A percentile compares a stretch with the other conserved stretches of the same genome.
Conservation (phyloP, 2,329 filamentous ascomycete genomes). For the Aspergillus persii region DNA sequence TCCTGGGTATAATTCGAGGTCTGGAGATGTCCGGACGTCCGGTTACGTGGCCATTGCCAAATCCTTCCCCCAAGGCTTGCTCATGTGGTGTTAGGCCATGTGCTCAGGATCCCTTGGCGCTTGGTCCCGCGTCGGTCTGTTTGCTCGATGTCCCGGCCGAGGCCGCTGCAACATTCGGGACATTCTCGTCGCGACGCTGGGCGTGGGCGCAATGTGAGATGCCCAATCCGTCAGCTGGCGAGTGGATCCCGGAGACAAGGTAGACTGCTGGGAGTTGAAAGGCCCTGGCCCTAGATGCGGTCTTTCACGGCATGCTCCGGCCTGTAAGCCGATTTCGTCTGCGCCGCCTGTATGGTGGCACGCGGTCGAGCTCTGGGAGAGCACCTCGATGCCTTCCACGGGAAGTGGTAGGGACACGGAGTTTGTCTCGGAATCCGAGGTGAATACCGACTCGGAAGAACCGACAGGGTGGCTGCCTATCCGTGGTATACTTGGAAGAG, state of each 20-base stretch:
- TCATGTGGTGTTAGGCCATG: not conserved
- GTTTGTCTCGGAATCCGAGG: conserved; percentile 51
- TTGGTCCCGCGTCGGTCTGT: not conserved
- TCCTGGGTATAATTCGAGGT: not conserved
- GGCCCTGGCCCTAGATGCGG: not conserved
- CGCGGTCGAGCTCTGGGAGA: conserved; percentile 2
- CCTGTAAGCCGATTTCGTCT: not conserved
- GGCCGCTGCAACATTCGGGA: not conserved
- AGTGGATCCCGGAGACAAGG: not conserved
- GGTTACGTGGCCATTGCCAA: not conserved
- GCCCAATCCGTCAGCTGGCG: not conserved
- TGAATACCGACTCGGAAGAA: conserved; percentile 68
- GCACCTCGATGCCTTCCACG: conserved; percentile 54
- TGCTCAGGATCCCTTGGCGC: conserved; percentile 1
- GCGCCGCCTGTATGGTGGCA: not conserved
- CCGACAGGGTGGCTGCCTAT: conserved; percentile 55
- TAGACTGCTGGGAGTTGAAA: not conserved
- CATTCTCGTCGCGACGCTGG: not conserved
- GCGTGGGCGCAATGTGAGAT: not conserved
- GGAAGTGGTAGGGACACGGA: conserved; percentile 65
- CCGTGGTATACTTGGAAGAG: conserved; percentile 47
- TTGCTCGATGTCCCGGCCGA: conserved; percentile 3
- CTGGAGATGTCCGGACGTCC: not conserved
- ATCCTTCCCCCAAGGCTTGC: not conserved
- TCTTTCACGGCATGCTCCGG: not conserved